Evolutionary conservation across 2,329 filamentous ascomycete genomes (phyloP), one percentile per base, ranked within the genome.

Genomic region (Tolypocladium cylindrosporum): DNA sequence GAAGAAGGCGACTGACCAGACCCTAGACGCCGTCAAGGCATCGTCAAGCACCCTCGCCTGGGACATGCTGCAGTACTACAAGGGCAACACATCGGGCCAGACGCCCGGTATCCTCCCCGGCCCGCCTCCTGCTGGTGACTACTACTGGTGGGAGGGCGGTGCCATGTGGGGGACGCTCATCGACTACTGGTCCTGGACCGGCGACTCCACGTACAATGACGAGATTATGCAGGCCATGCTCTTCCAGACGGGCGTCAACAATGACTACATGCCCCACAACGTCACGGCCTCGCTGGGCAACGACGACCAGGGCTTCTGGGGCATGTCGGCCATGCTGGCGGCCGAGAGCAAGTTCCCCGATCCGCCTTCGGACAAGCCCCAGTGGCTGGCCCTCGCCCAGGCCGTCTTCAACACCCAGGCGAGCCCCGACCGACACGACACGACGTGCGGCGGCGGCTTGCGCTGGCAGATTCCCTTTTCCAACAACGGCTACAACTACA

Each of bases 401-500:
- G 82, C 79, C 41, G 83, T 89, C 21, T 92, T 83, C 65, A 84
- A 86, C 64, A 79, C 78, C 1, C 75, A 78, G 55, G 81, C 79
- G 2, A 68, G 67, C 24, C 72, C 75, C 1, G 78, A 83, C 52
- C 87, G 87, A 75, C 85, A 89, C 65, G 77, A 77, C 10, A 70
- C 74, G 0, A 71, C 71, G 0, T 78, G 77, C 21, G 84, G 83
- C 59, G 80, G 79, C 51, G 89, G 89, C 24, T 71, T 92, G 61
- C 79, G 87, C 64, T 91, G 88, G 88, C 89, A 93, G 74, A 88
- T 93, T 60, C 90, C 85, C 62, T 76, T 81, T 7, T 85, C 87
- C 64, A 91, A 92, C 69, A 80, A 78, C 52, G 90, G 89, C 40
- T 93, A 89, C 70, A 79, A 86, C 66, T 91, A 92, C 77, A 94